Base-by-base conservation (phyloP, 176 grass and related monocot species). In the Luzula sylvatica region DNA sequence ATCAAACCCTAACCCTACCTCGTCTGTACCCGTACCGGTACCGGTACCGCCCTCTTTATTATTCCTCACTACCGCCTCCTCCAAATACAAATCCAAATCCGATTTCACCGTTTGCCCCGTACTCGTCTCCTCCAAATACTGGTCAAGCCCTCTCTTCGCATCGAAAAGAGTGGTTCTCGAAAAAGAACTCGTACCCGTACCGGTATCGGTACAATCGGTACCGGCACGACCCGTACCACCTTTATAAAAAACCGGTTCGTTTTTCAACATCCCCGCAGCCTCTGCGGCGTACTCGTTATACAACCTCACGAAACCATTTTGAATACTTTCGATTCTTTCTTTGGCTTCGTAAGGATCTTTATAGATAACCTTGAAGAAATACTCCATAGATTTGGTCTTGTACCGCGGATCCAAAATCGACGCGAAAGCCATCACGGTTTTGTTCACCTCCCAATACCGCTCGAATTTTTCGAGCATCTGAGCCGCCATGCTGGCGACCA, bases 341-440 rank as follows among this genome's bases (percentile, higher is more conserved):
- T 98, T 89, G 47, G 81, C 80, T 73, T 80, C 83, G 40, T 67
- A 86, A 65, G 71, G 78, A 17, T 98, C 85, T 56, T 76, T 71
- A 55, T 82, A 98, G 73, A 90, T 82, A 56, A 79, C 63, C 42
- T 73, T 85, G 74, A 82, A 86, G 62, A 86, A 98, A 56, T 90
- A 98, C 52, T 98, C 92, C 2, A 98, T 61, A 3, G 92, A 98
- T 65, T 98, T 98, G 73, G 88, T 98, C 68, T 98, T 98, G 65
- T 98, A 98, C 45, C 92, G 68, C 55, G 92, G 92, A 67, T 98
- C 92, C 58, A 98, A 77, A 77, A 98, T 82, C 61, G 92, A 98
- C 47, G 92, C 81, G 64, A 98, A 86, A 52, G 92, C 85, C 81
- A 98, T 98, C 26, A 89, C 66, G 61, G 56, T 75, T 61, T 82